These are phyloP conservation scores for Kodamaea restingae DNA, from an alignment of 805 yeast species.

Conservation along the genomic window DNA sequence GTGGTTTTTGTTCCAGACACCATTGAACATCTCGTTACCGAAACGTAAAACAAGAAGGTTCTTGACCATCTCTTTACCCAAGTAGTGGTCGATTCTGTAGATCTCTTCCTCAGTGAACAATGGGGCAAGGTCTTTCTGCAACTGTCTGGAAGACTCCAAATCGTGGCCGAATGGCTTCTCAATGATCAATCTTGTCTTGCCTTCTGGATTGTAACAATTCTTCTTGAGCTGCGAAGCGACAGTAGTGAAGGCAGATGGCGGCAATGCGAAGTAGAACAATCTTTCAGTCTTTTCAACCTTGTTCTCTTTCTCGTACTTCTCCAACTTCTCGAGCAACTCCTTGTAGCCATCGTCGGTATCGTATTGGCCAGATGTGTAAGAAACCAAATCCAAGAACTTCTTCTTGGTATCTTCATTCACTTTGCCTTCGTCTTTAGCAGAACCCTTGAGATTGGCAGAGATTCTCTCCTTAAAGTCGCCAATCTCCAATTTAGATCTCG, in stretches of 20 bases:
- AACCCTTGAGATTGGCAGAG: constrained; percentile 53
- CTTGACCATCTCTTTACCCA: constrained; percentile 98
- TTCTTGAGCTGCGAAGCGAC: constrained; percentile 74
- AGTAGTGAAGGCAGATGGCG: constrained; percentile 83
- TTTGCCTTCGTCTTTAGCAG: constrained; percentile 37
- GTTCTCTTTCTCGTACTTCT: constrained; percentile 51
- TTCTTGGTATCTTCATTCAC: constrained; percentile 42
- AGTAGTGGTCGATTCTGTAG: constrained; percentile 93
- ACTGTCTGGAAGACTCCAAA: constrained; percentile 67
- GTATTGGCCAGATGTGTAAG: constrained; percentile 76
- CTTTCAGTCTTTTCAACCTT: constrained; percentile 60
- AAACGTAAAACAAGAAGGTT: constrained; percentile 85
- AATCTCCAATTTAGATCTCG: constrained; percentile 69
- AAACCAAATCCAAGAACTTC: constrained; percentile 60
- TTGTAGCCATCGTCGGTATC: constrained; percentile 74
- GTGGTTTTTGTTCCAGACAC: constrained; percentile 84
- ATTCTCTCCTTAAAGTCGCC: constrained; percentile 70
- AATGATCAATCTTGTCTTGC: constrained; percentile 74
- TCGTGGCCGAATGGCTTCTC: constrained; percentile 98
- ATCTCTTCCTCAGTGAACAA: constrained; percentile 87
- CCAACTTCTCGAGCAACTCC: constrained; percentile 51
- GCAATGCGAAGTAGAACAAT: constrained; percentile 87
- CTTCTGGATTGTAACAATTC: constrained; percentile 60
- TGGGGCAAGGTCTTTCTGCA: constrained; percentile 78
- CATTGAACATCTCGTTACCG: constrained; percentile 81